Conservation (phyloP, 2,329 filamentous ascomycete genomes). For the Colletotrichum limetticola region DNA sequence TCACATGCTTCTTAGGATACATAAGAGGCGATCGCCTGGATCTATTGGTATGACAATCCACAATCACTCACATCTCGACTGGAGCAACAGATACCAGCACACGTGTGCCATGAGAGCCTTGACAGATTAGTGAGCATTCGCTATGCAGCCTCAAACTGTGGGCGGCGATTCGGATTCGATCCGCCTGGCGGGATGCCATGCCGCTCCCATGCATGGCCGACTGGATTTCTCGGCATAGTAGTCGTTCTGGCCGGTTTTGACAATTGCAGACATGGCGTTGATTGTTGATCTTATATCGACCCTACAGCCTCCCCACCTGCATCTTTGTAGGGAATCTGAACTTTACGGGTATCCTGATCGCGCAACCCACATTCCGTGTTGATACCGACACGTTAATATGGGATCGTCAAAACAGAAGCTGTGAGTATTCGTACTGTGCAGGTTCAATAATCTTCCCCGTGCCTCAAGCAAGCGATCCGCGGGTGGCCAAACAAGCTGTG, state of each 20-base stretch:
- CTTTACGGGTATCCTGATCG: neutral
- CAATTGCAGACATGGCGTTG: neutral
- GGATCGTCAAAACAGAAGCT: neutral
- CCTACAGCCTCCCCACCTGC: neutral
- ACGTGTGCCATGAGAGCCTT: neutral
- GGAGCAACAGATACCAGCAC: neutral
- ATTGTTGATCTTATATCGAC: neutral
- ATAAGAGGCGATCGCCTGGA: neutral
- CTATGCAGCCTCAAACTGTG: neutral
- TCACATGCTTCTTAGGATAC: constrained; percentile 1
- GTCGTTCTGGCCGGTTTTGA: neutral
- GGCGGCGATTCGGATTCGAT: constrained; percentile 15
- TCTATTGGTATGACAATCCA: neutral
- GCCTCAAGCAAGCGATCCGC: neutral
- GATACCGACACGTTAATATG: neutral
- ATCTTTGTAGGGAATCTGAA: neutral
- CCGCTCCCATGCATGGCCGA: neutral
- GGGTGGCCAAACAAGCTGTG: neutral
- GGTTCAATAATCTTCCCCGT: neutral
- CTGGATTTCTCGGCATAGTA: neutral
- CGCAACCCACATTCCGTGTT: neutral
- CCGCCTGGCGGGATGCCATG: constrained; percentile 24
- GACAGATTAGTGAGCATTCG: neutral
- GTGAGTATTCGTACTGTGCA: neutral
- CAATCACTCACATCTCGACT: neutral